Conservation (phyloP, 1,284 basidiomycete genomes). For the Apiotrichum laibachii region DNA sequence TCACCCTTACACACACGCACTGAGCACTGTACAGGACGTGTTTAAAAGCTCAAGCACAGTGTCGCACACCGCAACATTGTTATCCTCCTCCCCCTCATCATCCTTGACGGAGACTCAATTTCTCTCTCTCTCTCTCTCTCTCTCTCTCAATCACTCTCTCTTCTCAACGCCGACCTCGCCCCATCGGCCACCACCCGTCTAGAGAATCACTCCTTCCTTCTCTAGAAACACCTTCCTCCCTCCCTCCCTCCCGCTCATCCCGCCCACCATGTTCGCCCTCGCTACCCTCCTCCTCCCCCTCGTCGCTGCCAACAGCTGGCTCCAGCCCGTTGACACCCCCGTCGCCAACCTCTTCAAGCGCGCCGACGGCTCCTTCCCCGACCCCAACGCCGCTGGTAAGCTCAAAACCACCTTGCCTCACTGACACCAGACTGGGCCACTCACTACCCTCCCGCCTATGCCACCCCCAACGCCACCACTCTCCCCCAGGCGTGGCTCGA, state of each 20-base stretch:
- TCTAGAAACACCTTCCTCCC: background rate
- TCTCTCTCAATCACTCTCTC: background rate
- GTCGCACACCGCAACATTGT: no score
- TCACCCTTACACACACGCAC: no score
- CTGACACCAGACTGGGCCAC: constrained; percentile 13
- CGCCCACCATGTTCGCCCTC: constrained; percentile 12
- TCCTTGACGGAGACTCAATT: no score
- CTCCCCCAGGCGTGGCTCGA: constrained; percentile 32
- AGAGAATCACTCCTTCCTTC: constrained; percentile 1
- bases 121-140: background rate
- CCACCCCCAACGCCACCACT: constrained; percentile 16
- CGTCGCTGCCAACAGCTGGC: constrained; percentile 10
- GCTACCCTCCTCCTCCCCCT: constrained; percentile 10
- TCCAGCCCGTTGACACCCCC: constrained; percentile 18
- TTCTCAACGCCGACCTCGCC: background rate
- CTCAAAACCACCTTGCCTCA: background rate
- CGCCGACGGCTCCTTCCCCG: constrained; percentile 7
- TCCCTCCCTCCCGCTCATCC: background rate
- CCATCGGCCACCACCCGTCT: background rate
- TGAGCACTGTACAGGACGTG: no score
- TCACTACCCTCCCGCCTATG: constrained; percentile 21
- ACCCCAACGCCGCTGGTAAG: constrained; percentile 19
- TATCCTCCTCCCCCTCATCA: no score
- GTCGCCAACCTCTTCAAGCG: constrained; percentile 28
- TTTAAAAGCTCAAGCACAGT: no score